Conservation (phyloP, 1,284 basidiomycete species). For the Papiliotrema terrestris region DNA sequence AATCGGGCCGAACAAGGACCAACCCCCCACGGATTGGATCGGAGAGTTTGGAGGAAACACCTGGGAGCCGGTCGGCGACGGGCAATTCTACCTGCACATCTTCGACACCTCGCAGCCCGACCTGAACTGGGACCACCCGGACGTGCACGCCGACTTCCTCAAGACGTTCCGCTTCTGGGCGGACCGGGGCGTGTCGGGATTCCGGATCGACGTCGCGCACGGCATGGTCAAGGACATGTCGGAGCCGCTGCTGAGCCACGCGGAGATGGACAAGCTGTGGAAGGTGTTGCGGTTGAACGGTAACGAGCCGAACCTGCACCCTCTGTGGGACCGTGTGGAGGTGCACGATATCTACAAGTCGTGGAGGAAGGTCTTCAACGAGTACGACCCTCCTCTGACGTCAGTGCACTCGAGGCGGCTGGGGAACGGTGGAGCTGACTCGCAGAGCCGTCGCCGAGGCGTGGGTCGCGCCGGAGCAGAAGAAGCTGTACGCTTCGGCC, state of each 20-base stretch:
- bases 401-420: no score
- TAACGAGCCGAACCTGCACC: conserved; percentile 14
- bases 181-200: conserved; percentile 68
- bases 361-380: conserved; percentile 36
- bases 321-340: conserved; percentile 25
- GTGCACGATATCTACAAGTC: conserved; percentile 29
- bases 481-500: conserved; percentile 21
- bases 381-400: conserved; percentile 33
- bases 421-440: no score
- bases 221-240: conserved; percentile 30
- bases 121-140: conserved; percentile 70
- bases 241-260: conserved; percentile 13
- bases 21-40: conserved; percentile 71
- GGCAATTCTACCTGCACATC: conserved; percentile 69
- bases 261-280: conserved; percentile 11
- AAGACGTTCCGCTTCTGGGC: conserved; percentile 71
- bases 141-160: conserved; percentile 61
- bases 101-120: conserved; percentile 71
- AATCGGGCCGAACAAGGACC: conserved; percentile 50
- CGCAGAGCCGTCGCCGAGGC: conserved; percentile 26
- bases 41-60: conserved; percentile 66
- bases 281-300: conserved; percentile 10
- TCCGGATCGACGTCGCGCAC: conserved; percentile 52
- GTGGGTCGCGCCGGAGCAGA: conserved; percentile 20
- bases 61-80: conserved; percentile 68